Evolutionary conservation across 2,329 filamentous ascomycete species (phyloP).

Genomic region (Salinomyces thailandicus): DNA sequence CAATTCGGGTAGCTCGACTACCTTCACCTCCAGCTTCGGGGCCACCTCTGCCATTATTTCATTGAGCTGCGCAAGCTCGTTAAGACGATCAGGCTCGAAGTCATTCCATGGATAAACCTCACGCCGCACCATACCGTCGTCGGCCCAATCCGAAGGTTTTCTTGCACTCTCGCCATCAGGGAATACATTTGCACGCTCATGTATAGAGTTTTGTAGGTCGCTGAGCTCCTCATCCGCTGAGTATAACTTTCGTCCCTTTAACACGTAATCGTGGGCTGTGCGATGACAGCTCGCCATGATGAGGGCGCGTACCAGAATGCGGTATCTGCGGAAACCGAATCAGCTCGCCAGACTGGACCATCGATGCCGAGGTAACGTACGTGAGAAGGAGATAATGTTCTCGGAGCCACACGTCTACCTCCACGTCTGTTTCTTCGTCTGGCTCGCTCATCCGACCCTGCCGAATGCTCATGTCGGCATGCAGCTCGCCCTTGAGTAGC

Average conservation of each 20-base stretch:
- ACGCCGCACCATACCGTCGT: constrained; percentile 57
- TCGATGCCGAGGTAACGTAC: constrained; percentile 7
- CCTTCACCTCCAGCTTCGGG: constrained; percentile 70
- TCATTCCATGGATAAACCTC: constrained; percentile 55
- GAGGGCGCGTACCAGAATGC: constrained; percentile 40
- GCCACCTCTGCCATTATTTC: constrained; percentile 56
- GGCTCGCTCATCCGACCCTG: constrained; percentile 5
- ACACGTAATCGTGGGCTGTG: constrained; percentile 56
- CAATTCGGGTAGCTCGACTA: constrained; percentile 52
- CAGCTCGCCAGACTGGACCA: constrained; percentile 3
- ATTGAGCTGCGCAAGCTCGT: constrained; percentile 58
- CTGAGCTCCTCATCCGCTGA: constrained; percentile 48
- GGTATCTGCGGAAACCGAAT: no score
- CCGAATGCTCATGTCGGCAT: constrained; percentile 13
- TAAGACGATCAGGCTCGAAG: constrained; percentile 49
- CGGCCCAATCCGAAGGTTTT: constrained; percentile 44
- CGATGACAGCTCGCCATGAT: constrained; percentile 52
- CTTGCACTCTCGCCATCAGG: constrained; percentile 3
- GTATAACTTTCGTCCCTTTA: constrained; percentile 47
- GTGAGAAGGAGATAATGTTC: constrained; percentile 17
- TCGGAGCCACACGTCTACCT: constrained; percentile 40
- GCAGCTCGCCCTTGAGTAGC: constrained; percentile 21
- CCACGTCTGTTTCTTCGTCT: constrained; percentile 13
- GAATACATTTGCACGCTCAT: constrained; percentile 35
- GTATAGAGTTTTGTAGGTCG: constrained; percentile 27